Conservation (phyloP, 1,139 yeast genomes). For the Saccharomyces hybrid region DNA sequence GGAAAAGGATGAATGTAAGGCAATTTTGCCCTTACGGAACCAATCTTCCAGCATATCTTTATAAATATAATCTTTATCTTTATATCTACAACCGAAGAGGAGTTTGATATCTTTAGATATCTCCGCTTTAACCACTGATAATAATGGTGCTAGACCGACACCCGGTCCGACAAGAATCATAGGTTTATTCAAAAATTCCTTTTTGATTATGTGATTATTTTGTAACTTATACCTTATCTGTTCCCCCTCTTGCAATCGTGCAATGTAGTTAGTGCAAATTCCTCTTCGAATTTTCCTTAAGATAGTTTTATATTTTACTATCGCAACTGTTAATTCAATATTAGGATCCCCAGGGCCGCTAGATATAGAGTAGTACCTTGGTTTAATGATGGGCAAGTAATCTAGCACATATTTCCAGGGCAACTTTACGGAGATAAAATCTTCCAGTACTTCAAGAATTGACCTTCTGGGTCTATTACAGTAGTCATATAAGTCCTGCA, state of each 20-base stretch:
- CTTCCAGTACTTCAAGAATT: conserved; percentile 72
- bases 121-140: conserved; percentile 43
- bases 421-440: conserved; percentile 63
- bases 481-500: conserved; percentile 77
- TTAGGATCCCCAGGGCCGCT: conserved; percentile 41
- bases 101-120: conserved; percentile 35
- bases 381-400: conserved; percentile 67
- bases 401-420: conserved; percentile 74
- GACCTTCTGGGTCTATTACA: conserved; percentile 89
- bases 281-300: conserved; percentile 73
- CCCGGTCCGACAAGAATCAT: conserved; percentile 79
- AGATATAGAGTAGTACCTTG: conserved; percentile 79
- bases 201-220: conserved; percentile 36
- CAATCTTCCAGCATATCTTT: conserved; percentile 45
- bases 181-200: conserved; percentile 38
- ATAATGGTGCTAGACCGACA: conserved; percentile 88
- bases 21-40: conserved; percentile 32
- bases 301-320: conserved; percentile 82
- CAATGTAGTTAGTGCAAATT: conserved; percentile 73
- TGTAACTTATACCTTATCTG: conserved; percentile 50
- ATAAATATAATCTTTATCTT: conserved; percentile 62
- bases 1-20: conserved; percentile 53
- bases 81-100: conserved; percentile 71
- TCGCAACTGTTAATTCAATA: conserved; percentile 55
- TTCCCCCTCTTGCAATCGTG: conserved; percentile 42